Conservation (phyloP, 164 flowering plant genomes). For the Berberis vulgaris region DNA sequence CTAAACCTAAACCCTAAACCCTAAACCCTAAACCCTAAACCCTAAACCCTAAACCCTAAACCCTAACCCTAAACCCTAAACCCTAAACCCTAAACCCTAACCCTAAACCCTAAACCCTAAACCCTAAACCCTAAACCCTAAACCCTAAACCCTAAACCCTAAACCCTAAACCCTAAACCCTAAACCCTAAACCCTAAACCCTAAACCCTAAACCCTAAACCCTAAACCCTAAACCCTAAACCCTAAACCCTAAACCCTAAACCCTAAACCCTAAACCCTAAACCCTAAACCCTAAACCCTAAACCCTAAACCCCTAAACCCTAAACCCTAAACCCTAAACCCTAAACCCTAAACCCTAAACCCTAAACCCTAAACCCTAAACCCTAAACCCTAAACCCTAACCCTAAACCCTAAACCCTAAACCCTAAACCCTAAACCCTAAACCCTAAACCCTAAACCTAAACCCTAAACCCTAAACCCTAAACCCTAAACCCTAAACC, state of each 20-base stretch:
- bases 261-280: slow-evolving; percentile 11
- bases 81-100: slow-evolving; percentile 22
- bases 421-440: slow-evolving; percentile 16
- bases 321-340: slow-evolving; percentile 12
- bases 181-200: slow-evolving; percentile 15
- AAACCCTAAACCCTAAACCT: slow-evolving; percentile 16
- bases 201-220: slow-evolving; percentile 17
- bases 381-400: slow-evolving; percentile 12
- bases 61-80: slow-evolving; percentile 21
- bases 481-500: slow-evolving; percentile 19
- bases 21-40: slow-evolving; percentile 20
- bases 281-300: slow-evolving; percentile 13
- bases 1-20: slow-evolving; percentile 21
- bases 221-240: slow-evolving; percentile 15
- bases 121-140: slow-evolving; percentile 16
- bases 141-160: slow-evolving; percentile 22
- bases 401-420: slow-evolving; percentile 14
- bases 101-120: slow-evolving; percentile 16
- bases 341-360: slow-evolving; percentile 14
- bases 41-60: slow-evolving; percentile 19
- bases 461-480: slow-evolving; percentile 17
- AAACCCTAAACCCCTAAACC: no score
- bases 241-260: slow-evolving; percentile 14
- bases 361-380: slow-evolving; percentile 14
- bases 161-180: slow-evolving; percentile 17